Conservation (phyloP, 2,329 filamentous ascomycete genomes). For the Chaetomium globosum region DNA sequence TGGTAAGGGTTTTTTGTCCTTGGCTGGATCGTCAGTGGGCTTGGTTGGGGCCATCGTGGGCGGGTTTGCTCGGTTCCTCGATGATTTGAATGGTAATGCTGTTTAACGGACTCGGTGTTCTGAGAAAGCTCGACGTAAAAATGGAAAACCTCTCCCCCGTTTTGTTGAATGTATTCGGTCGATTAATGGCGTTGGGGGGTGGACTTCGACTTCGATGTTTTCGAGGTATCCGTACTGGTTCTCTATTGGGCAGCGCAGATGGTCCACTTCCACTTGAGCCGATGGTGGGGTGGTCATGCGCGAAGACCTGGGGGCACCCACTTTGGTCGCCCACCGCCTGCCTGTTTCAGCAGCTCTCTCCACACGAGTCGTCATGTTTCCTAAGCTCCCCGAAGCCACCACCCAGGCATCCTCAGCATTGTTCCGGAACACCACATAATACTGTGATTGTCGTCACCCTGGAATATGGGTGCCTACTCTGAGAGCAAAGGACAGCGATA, state of each 20-base stretch:
- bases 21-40: background rate
- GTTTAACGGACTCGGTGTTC: background rate
- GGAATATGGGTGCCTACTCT: conserved; percentile 39
- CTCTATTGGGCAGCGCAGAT: background rate
- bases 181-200: background rate
- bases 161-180: background rate
- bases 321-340: conserved; percentile 10
- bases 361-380: conserved; percentile 24
- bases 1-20: conserved; percentile 23
- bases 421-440: background rate
- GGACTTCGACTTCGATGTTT: background rate
- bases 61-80: background rate
- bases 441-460: background rate
- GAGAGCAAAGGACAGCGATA: conserved; percentile 19
- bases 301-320: conserved; percentile 22
- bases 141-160: no score
- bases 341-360: conserved; percentile 19
- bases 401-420: conserved; percentile 25
- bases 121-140: background rate
- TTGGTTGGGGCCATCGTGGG: conserved; percentile 23
- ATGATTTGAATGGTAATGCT: background rate
- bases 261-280: background rate
- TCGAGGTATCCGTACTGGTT: no score
- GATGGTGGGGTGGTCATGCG: conserved; percentile 15
- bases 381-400: conserved; percentile 3